Evolutionary conservation across 2,329 filamentous ascomycete genomes (phyloP), one percentile per base, ranked within the genome.

Genomic region (Sordariomycetes sp.): DNA sequence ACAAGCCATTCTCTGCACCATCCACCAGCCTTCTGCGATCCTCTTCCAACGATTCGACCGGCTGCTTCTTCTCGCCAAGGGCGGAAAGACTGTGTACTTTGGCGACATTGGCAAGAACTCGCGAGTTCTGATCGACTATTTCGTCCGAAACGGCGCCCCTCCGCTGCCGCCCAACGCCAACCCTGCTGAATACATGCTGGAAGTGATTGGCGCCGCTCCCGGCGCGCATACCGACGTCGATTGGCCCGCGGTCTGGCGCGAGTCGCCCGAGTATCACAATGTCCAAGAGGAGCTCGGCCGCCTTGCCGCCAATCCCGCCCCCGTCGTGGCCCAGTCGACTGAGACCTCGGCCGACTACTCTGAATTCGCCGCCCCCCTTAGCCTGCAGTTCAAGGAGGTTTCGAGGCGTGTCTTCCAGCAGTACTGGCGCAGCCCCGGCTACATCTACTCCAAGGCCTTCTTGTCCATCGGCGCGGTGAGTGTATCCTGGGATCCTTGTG

Each of bases 181-280:
- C 61, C 84, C 84, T 1, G 84, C 84, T 0, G 84, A 87, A 66
- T 86, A 80, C 73, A 86, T 87, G 81, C 73, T 87, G 3, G 65
- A 73, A 36, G 69, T 70, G 39, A 67, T 69, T 25, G 60, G 61
- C 6, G 60, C 62, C 0, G 74, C 75, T 3, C 74, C 75, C 1
- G 74, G 74, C 39, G 72, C 73, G 5, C 69, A 73, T 50, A 72
- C 68, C 45, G 73, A 76, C 32, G 71, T 74, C 28, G 72, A 79
- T 59, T 79, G 76, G 76, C 69, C 71, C 12, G 66, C 67, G 7
- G 68, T 70, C 1, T 77, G 75, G 75, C 65, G 71, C 2, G 65
- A 70, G 0, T 75, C 72, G 1, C 68, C 71, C 0, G 76, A 79
- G 59, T 67, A 64, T 3, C 59, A 59, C 1, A 54, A 51, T 0